These are phyloP conservation scores for Francoa sonchifolia DNA, from an alignment of 441 rosid genomes.

Conservation along the genomic window DNA sequence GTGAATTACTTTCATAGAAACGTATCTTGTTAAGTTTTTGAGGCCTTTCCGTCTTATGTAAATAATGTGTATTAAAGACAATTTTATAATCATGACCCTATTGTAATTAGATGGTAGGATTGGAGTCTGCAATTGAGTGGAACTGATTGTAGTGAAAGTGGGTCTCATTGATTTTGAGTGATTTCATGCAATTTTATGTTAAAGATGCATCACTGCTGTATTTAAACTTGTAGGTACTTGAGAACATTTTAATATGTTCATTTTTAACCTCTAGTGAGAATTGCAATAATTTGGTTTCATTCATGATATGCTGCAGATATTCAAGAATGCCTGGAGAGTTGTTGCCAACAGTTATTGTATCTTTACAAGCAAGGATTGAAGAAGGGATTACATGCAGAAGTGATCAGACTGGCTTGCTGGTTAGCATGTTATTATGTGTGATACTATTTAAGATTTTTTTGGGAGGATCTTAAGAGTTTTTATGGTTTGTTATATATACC, in stretches of 20 bases:
- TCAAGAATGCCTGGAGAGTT: constrained; percentile 78
- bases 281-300: constrained; percentile 13
- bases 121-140: too few species aligned
- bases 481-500: constrained; percentile 4
- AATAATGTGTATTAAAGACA: too few species aligned
- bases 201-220: too few species aligned
- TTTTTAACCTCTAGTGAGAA: background rate
- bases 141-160: background rate
- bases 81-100: too few species aligned
- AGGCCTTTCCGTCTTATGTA: too few species aligned
- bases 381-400: constrained; percentile 49
- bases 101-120: too few species aligned
- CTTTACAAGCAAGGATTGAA: constrained; percentile 42
- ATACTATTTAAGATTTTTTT: background rate
- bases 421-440: constrained; percentile 26
- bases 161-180: too few species aligned
- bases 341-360: constrained; percentile 48
- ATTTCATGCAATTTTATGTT: too few species aligned
- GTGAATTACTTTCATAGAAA: too few species aligned
- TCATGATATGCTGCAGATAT: constrained; percentile 39
- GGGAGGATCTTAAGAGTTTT: background rate
- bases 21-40: too few species aligned
- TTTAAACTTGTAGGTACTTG: background rate
- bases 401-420: constrained; percentile 71
- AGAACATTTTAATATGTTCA: background rate